Base-by-base conservation (phyloP, 805 yeast species). In the Barnettozyma siamensis region DNA sequence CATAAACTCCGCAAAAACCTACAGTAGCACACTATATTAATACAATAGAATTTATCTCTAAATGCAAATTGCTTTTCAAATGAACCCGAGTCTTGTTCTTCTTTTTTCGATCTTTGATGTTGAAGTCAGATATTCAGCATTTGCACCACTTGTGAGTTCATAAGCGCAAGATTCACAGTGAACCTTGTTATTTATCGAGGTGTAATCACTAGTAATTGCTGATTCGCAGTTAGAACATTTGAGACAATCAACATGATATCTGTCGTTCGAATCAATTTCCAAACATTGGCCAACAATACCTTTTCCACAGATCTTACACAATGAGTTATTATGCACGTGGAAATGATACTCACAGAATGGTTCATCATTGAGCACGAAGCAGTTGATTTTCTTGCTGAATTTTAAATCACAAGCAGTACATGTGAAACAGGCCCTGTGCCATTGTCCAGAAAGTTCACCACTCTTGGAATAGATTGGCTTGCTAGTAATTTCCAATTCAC, bases 281-380 rank as follows among this genome's bases (percentile, higher is more conserved):
- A 91, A 71, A 60, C 98, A 91, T 58, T 78, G 78, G 5, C 98
- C 98, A 59, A 91, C 96, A 36, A 93, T 86, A 24, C 94, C 95
- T 5, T 53, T 51, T 11, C 73, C 68, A 61, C 99, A 91, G 13
- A 70, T 63, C 35, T 68, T 67, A 62, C 99, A 91, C 2, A 83
- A 58, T 0, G 95, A 82, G 37, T 80, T 76, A 59, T 91, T 93
- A 40, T 75, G 68, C 41, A 67, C 66, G 61, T 93, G 98, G 63
- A 72, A 78, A 56, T 91, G 95, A 28, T 64, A 61, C 47, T 78
- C 76, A 66, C 99, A 93, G 62, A 80, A 88, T 12, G 98, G 96
- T 44, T 67, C 55, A 62, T 91, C 95, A 26, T 80, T 69, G 32
- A 78, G 70, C 7, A 85, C 95, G 59, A 89, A 93, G 52, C 88